Conservation (phyloP, 2,329 filamentous ascomycete species). For the Coniochaeta hoffmannii region DNA sequence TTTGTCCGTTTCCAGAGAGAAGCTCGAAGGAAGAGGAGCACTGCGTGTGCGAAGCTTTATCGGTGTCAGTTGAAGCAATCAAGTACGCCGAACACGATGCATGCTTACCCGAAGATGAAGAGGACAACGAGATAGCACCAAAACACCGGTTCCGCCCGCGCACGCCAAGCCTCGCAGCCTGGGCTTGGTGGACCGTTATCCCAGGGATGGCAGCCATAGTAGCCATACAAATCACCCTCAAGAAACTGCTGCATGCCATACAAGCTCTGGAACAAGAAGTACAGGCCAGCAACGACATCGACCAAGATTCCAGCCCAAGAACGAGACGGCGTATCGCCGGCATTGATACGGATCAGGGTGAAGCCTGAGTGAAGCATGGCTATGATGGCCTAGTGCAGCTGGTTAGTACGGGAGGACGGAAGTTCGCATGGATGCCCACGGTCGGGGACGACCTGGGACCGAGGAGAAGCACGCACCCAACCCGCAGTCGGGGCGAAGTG, state of each 20-base stretch:
- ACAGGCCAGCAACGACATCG: conserved; percentile 1
- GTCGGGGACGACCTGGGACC: neutral
- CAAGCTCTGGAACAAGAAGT: conserved; percentile 1
- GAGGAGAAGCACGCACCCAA: neutral
- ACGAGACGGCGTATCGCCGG: neutral
- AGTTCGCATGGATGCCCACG: neutral
- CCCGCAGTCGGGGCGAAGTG: neutral
- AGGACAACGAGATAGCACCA: neutral
- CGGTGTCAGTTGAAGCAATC: neutral
- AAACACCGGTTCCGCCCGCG: neutral
- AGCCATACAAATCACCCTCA: neutral
- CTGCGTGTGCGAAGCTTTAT: neutral
- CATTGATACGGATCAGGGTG: neutral
- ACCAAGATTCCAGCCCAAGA: neutral
- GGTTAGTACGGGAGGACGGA: neutral
- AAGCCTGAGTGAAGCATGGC: neutral
- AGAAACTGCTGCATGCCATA: conserved; percentile 2
- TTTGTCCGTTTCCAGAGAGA: neutral
- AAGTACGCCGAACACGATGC: neutral
- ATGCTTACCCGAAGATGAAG: neutral
- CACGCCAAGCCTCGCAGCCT: neutral
- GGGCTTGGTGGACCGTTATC: neutral
- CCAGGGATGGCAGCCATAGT: neutral
- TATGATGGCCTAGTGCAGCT: neutral
- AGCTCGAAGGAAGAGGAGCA: neutral